Conservation (phyloP, 2,329 filamentous ascomycete species). For the Nemania abortiva region DNA sequence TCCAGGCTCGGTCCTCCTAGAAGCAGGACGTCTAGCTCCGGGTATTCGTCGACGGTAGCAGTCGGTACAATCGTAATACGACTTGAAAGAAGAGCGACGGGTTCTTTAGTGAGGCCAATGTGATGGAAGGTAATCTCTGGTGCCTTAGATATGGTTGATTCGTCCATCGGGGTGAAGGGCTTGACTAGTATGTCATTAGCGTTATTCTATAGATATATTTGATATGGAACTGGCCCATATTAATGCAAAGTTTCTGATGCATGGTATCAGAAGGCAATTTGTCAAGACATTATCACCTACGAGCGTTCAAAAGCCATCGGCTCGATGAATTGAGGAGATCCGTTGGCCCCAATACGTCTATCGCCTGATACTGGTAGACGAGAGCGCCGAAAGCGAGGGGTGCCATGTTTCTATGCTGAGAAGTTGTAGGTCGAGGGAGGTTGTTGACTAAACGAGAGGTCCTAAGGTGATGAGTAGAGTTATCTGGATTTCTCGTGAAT, state of each 20-base stretch:
- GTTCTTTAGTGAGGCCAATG: conserved; percentile 23
- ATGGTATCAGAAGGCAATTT: not conserved
- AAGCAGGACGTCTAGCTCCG: conserved; percentile 28
- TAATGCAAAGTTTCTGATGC: not conserved
- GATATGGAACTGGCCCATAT: not conserved
- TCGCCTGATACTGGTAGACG: conserved; percentile 29
- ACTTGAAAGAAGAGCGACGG: conserved; percentile 24
- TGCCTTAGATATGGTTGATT: conserved; percentile 17
- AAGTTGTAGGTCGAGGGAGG: not conserved
- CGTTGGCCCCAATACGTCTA: conserved; percentile 30
- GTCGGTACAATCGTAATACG: conserved; percentile 20
- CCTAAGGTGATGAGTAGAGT: not conserved
- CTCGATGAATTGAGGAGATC: conserved; percentile 29
- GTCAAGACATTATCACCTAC: conserved; percentile 6
- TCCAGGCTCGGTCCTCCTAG: conserved; percentile 23
- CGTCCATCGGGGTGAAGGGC: conserved; percentile 17
- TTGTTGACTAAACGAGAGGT: not conserved
- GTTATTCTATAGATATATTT: not conserved
- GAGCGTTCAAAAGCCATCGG: not conserved
- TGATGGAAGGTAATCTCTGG: conserved; percentile 28
- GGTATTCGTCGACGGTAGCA: conserved; percentile 29
- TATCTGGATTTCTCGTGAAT: not conserved
- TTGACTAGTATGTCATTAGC: conserved; percentile 24
- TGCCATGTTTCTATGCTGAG: conserved; percentile 14
- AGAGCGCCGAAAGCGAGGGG: conserved; percentile 25